Evolutionary conservation across 192 early-diverging fungal species (phyloP), one percentile per base, ranked within the genome.

Genomic region (Kickxella alabastrina): DNA sequence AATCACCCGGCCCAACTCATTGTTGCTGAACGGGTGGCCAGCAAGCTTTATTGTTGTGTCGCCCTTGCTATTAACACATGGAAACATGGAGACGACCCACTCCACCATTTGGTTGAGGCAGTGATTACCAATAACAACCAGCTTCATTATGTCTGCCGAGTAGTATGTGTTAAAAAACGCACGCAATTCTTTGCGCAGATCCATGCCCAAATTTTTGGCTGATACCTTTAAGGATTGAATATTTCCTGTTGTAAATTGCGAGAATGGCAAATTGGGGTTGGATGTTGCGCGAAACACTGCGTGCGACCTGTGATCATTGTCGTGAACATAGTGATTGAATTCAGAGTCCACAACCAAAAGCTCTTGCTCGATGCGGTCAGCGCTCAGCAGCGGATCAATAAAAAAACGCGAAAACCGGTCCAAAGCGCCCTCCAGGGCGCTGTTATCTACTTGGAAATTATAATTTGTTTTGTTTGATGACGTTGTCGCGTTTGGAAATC

Each of bases 71-170:
- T 72, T 71, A 43, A 98, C 78, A 26, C 52, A 66, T 0, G 87
- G 85, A 52, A 96, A 91, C 52, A 83, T 88, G 19, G 82, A 73
- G 6, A 89, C 85, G 0, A 84, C 84, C 92, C 86, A 88, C 28
- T 84, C 65, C 7, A 79, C 66, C 41, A 95, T 76, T 54, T 82
- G 54, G 47, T 92, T 87, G 3, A 62, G 29, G 9, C 88, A 72
- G 63, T 95, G 89, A 64, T 83, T 80, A 31, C 93, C 93, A 15
- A 92, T 52, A 22, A 98, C 76, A 19, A 85, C 84, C 10, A 95
- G 66, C 64, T 87, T 90, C 92, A 95, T 96, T 21, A 94, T 54
- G 31, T 95, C 94, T n/a, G 91, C 84, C 10, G 90, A 92, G 63
- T 98, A 98, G 59, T 90, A 88, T 40, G 78, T 79, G 6, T 80